Percentiles rank a stretch among this genome's conserved stretches.
Conservation (phyloP, 495 filamentous ascomycete species). For the Glonium stellatum region DNA sequence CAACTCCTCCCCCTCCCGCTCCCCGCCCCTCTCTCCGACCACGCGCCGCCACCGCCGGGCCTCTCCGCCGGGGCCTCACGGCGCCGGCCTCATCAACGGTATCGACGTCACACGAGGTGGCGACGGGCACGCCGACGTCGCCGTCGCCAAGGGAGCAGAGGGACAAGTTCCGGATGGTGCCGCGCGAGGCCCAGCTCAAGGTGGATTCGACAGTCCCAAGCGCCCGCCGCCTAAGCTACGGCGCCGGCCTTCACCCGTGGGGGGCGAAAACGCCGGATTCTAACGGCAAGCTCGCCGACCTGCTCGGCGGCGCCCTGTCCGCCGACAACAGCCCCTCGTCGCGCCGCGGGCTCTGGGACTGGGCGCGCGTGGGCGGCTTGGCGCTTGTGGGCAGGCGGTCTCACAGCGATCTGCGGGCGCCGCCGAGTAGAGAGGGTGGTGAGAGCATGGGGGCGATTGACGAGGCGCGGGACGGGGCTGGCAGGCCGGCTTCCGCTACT, state of each 20-base stretch:
- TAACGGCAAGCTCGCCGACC: neutral
- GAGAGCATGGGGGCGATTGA: constrained; percentile 7
- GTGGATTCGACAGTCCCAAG: constrained; percentile 13
- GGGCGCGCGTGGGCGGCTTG: constrained; percentile 16
- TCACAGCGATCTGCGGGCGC: constrained; percentile 7
- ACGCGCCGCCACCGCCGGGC: constrained; percentile 17
- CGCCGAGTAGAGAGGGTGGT: constrained; percentile 11
- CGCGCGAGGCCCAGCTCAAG: neutral
- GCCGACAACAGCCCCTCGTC: constrained; percentile 6
- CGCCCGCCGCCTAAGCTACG: constrained; percentile 26
- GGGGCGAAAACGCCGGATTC: neutral
- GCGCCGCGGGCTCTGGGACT: constrained; percentile 18
- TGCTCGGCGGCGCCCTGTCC: neutral
- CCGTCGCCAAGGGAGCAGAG: constrained; percentile 17
- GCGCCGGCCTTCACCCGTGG: constrained; percentile 11
- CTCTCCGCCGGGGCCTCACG: constrained; percentile 25
- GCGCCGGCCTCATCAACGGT: constrained; percentile 25
- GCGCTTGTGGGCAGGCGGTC: constrained; percentile 17
- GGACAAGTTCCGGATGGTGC: constrained; percentile 19
- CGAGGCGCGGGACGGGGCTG: neutral
- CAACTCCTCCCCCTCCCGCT: constrained; percentile 11
- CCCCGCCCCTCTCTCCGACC: constrained; percentile 22
- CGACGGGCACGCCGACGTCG: constrained; percentile 13
- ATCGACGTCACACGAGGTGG: constrained; percentile 16
- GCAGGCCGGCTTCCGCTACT: neutral